Base-by-base conservation (phyloP, 2,329 filamentous ascomycete species). In the Aspergillus tamarii region DNA sequence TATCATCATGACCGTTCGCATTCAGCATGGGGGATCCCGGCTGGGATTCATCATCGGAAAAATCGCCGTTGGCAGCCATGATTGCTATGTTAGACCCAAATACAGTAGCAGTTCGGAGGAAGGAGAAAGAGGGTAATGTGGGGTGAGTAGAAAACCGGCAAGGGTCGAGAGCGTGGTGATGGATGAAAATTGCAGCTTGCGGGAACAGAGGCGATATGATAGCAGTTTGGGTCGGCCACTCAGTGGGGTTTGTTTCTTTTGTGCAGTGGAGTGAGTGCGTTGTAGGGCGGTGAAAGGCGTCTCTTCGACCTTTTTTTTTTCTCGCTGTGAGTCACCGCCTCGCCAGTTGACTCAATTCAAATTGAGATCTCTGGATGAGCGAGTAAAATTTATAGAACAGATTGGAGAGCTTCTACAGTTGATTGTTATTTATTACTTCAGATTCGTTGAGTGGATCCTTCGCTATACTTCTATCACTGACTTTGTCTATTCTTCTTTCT, bases 1-100 rank as follows among this genome's bases (percentile, higher is more conserved):
- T 86, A 74, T 92, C 89, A 78, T 92, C 87, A 70, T 88, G 89
- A 77, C 91, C 78, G 65, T 82, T 77, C 69, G 76, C 75, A 50
- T 83, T 80, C 56, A 84, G 69, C 57, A 80, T 77, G 61, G 85
- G 85, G 54, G 84, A 87, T 63, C 84, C 84, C 59, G 84, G 84
- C 64, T 84, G 84, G 57, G 83, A 85, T 64, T 85, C 83, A 64
- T 84, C 81, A 66, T 84, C 83, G 62, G 83, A 84, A 70, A 83
- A 83, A 72, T 85, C 83, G 74, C 83, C 84, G 78, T 85, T 85
- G 66, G 83, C 79, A 73, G 83, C 83, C 84, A 85, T 85, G 76
- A 73, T 84, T 80, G 76, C 77, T 71, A 68, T 70, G 43, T 28
- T 45, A 57, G 30, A 55, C 53, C 61, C 53, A 61, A 46, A 52